Base-by-base conservation (phyloP, 371 early-diverging fungal genomes). In the Rhizopus delemar region DNA sequence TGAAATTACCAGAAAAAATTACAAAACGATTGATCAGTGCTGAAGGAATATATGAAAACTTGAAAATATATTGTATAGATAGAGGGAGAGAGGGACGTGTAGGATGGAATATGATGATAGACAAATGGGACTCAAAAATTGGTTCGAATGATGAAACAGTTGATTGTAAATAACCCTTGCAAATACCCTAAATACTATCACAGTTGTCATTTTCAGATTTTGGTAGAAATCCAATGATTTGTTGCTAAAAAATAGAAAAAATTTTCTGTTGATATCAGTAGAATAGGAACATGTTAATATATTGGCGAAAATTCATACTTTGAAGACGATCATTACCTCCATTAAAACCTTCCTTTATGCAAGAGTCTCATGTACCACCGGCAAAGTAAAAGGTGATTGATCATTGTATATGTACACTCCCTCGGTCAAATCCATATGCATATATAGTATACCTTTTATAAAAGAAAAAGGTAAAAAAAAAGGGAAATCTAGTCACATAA, bases 191-290 rank as follows among this genome's bases (percentile, higher is more conserved):
- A 51, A 51, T 35, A 5, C 2, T n/a, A 35, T 35, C 31, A 29
- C n/a, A 31, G 8, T 34, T 51, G 15, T n/a, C 8, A 31, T 51
- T 32, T 51, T 51, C 51, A 6, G 51, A 32, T 31, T 51, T 51
- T 31, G 35, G 2, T 13, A 51, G 34, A 35, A 35, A 35, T 2
- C 35, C 51, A 35, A 35, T 35, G 6, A 35, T 34, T 8, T 15
- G 16, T 35, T 35, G 8, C 35, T 51, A 51, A 51, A 15, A 51
- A 22, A 22, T 51, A 35, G 51, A 32, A 35, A 49, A 8, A 2
- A 35, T 34, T 35, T 2, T 15, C 35, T 34, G 51, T 15, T 35
- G 31, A 13, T 51, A 5, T 35, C n/a, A 34, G 8, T 32, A 51
- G 7, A 51, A 51, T 35, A 5, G 31, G 32, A 34, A 35, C 11